Conservation (phyloP, 441 rosid genomes). For the Syzygium syzygioides region DNA sequence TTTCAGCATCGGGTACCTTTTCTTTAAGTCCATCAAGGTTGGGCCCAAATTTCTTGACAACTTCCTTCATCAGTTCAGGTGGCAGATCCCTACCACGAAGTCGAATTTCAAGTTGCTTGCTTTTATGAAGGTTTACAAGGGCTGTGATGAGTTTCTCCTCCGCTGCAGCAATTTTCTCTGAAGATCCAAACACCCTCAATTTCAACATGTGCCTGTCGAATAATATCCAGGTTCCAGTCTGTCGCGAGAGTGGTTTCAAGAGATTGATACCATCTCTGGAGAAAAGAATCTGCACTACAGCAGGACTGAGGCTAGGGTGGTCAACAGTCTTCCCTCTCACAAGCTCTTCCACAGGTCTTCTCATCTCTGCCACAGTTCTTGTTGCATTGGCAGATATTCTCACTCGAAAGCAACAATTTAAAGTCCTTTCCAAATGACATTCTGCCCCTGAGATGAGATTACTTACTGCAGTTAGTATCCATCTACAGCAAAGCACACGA, state of each 20-base stretch:
- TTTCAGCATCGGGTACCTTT: slow-evolving; percentile 45
- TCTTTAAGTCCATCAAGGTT: slow-evolving; percentile 60
- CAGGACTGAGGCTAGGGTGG: slow-evolving; percentile 43
- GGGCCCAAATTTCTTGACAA: slow-evolving; percentile 61
- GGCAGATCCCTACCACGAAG: slow-evolving; percentile 47
- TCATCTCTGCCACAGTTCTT: slow-evolving; percentile 56
- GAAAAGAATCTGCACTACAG: slow-evolving; percentile 44
- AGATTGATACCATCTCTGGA: slow-evolving; percentile 42
- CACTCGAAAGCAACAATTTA: slow-evolving; percentile 49
- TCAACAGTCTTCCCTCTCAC: slow-evolving; percentile 47
- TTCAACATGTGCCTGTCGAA: slow-evolving; percentile 40
- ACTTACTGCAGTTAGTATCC: background rate
- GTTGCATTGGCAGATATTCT: slow-evolving; percentile 61
- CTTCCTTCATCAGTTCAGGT: slow-evolving; percentile 65
- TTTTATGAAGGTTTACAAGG: slow-evolving; percentile 40
- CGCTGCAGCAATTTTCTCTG: slow-evolving; percentile 29
- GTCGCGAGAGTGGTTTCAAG: slow-evolving; percentile 44
- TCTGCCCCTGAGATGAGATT: slow-evolving; percentile 35
- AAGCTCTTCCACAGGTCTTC: slow-evolving; percentile 61
- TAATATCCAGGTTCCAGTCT: slow-evolving; percentile 44
- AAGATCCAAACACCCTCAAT: slow-evolving; percentile 49
- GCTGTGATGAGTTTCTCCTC: slow-evolving; percentile 41
- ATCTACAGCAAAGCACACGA: background rate
- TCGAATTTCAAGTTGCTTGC: slow-evolving; percentile 54
- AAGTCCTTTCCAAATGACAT: slow-evolving; percentile 31